Evolutionary conservation across 768 basidiomycete genomes (phyloP), one percentile per base, ranked within the genome.

Genomic region (Tylopilus sp.): DNA sequence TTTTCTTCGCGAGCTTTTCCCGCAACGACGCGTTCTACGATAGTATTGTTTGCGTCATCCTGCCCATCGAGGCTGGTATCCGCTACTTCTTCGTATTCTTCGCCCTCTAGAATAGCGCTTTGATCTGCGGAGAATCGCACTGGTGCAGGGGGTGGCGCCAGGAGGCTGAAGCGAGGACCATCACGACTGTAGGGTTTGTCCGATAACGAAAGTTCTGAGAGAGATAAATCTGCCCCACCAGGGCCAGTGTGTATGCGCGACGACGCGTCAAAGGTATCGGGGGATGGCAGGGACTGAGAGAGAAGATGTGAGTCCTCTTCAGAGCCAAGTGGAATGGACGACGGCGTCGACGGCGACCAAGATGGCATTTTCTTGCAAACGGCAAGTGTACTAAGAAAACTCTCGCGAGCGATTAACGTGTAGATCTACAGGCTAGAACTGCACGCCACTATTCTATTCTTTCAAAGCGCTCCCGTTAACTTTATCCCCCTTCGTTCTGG

Each of bases 1-100:
- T 85, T 88, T 52, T 90, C 89, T 62, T 91, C 87, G 41, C 83
- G 75, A 45, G 73, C 61, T 55, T 70, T 74, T 33, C 70, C 66
- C 4, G 65, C 66, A 3, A 64, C 53, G 26, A 46, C 53, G 16
- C 60, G 66, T 40, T 43, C 58, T 22, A 65, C 62, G 57, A 68
- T 31, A 19, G 68, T 70, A 14, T 58, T 47, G 47, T 70, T 46
- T n/a, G 37, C 60, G 38, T 48, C 56, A 36, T 61, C 56, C 14
- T 56, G 50, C 12, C 36, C 52, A 33, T 62, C 55, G 31, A 38
- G 17, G 25, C 45, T 57, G 42, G n/a, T 21, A 13, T 55, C 45
- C 24, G 14, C 59, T 7, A 24, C 55, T 11, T 60, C 59, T 42
- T 61, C 63, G 14, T 47, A 36, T 22, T 71, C 64, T 10, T 62